Evolutionary conservation across 1,139 yeast species (phyloP).

Genomic region (Groenewaldozyma auringiensis): DNA sequence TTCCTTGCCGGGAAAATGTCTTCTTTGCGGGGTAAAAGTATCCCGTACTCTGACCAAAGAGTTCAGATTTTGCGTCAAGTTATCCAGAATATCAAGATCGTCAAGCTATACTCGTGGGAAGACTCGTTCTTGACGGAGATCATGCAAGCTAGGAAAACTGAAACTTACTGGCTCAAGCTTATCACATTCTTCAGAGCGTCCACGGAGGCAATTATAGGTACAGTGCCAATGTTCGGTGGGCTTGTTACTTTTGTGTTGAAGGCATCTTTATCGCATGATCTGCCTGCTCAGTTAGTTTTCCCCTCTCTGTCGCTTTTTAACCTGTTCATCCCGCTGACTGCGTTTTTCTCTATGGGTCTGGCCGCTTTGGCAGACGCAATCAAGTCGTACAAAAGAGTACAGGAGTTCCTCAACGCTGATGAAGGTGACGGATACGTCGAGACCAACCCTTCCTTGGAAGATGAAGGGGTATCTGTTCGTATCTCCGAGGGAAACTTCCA

Average conservation of each 20-base stretch:
- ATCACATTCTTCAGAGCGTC: slow-evolving; percentile 35
- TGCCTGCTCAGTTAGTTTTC: slow-evolving; percentile 58
- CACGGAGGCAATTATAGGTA: slow-evolving; percentile 50
- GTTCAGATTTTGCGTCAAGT: slow-evolving; percentile 54
- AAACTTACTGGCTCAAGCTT: slow-evolving; percentile 26
- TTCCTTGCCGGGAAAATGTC: slow-evolving; percentile 35
- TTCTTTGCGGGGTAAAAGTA: slow-evolving; percentile 38
- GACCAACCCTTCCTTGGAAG: slow-evolving; percentile 22
- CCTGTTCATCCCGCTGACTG: slow-evolving; percentile 56
- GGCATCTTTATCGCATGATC: slow-evolving; percentile 42
- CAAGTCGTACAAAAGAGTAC: slow-evolving; percentile 51
- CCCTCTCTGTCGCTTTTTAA: slow-evolving; percentile 68
- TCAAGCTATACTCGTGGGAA: slow-evolving; percentile 69
- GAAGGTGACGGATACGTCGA: slow-evolving; percentile 25
- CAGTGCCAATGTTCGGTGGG: slow-evolving; percentile 55
- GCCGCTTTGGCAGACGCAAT: slow-evolving; percentile 53
- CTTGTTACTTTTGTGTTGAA: slow-evolving; percentile 62
- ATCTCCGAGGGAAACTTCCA: slow-evolving; percentile 48
- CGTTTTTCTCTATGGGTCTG: slow-evolving; percentile 52
- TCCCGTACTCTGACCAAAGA: slow-evolving; percentile 47
- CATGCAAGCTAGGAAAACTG: slow-evolving; percentile 39
- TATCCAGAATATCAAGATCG: slow-evolving; percentile 50
- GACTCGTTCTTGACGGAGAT: slow-evolving; percentile 42
- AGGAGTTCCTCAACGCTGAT: slow-evolving; percentile 41
- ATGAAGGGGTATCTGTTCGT: slow-evolving; percentile 38